Evolutionary conservation across 768 basidiomycete species (phyloP), one percentile per base, ranked within the genome.

Genomic region (Podaxis sp.): DNA sequence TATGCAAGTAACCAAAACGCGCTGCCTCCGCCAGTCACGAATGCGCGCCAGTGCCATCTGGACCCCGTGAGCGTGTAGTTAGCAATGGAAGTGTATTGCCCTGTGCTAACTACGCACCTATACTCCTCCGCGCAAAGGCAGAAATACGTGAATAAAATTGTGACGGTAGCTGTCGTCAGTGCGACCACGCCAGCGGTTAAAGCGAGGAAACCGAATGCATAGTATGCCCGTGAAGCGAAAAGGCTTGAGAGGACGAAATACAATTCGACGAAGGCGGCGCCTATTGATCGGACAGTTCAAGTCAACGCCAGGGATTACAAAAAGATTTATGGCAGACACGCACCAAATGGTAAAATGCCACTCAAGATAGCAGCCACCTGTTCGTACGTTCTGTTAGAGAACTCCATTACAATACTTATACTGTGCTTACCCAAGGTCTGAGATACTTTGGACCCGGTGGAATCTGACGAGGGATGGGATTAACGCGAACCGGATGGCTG

Each of bases 31-130:
- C 96, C 96, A 32, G 87, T 89, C 63, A 95, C 67, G 81, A 98
- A 97, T 4, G 93, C 83, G 48, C 93, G 85, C 96, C 96, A 98
- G 61, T 98, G 95, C 95, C 95, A 98, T 61, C 93, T 91, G 62
- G 25, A 28, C 28, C 4, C 16, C 58, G 25, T n/a, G 3, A 51
- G 2, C n/a, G 40, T 1, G 23, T 44, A 47, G 44, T 55, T 32
- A 36, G 32, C 55, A 56, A 44, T 32, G 23, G 28, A 60, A 42
- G 10, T 10, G 5, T 4, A 28, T 46, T 28, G 55, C 53, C 57
- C 21, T 16, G 16, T 51, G 3, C 38, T 35, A 52, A 44, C 28
- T 13, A 70, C 81, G 59, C 57, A 91, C 89, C 92, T 79, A 71
- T 97, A 98, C 67, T 98, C 95, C 72, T 98, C 96, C 5, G 93